phyloP scores from a whole-genome alignment of 345 rosid genomes.

The Arabidopsis thaliana region DNA sequence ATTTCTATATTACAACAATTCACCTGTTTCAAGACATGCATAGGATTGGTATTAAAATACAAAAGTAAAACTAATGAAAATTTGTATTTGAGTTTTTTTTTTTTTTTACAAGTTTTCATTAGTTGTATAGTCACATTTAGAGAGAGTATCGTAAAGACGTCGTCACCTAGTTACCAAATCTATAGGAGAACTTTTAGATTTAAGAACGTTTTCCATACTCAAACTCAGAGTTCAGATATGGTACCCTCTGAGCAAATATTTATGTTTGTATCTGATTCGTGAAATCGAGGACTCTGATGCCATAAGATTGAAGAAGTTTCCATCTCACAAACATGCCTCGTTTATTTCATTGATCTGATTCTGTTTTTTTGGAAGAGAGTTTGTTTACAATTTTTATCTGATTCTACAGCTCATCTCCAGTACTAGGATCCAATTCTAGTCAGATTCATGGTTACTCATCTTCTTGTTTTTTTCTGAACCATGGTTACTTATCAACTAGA shows the following conservation, averaged over 20 bases:
- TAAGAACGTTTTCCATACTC: slow-evolving; percentile 13
- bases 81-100: no score
- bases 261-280: background rate
- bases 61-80: no score
- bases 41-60: no score
- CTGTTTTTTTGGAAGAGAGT: background rate
- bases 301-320: background rate
- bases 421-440: background rate
- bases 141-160: background rate
- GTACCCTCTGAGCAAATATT: background rate
- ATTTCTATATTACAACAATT: no score
- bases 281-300: background rate
- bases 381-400: background rate
- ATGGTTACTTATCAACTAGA: background rate
- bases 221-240: background rate
- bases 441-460: background rate
- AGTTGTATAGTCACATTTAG: no score
- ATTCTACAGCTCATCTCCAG: slow-evolving; percentile 8
- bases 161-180: background rate
- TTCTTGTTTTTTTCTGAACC: background rate
- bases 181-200: background rate
- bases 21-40: no score
- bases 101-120: no score
- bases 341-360: background rate
- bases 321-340: background rate